Evolutionary conservation across 352 stramenopile species (phyloP), one percentile per base, ranked within the genome.

Genomic region (Phytophthora fragariaefolia): DNA sequence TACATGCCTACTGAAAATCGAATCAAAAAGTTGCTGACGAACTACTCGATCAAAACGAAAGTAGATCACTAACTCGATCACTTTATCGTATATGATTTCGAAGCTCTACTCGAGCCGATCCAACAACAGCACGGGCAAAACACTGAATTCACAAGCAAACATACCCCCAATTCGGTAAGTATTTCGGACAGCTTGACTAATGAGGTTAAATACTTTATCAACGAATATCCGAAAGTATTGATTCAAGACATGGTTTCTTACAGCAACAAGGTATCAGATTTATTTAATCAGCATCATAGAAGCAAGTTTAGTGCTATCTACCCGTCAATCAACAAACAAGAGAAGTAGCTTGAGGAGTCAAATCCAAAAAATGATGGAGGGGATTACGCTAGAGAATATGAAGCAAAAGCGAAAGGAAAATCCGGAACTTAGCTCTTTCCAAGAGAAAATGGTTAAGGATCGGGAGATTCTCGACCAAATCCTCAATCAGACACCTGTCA

Each of bases 81-180:
- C 30, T 74, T 70, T 20, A 63, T 74, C 9, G 59, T 69, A 0
- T 70, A 50, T 13, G 53, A 60, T n/a, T 60, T 60, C n/a, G 40
- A 60, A 36, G 13, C 53, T 6, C 50, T 60, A 1, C 13, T 50
- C 1, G 27, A 69, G 17, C 55, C 55, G 13, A 10, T 36, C 2
- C 1, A 8, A 4, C 28, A 36, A 7, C 1, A 28, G 2, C 38
- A 50, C 20, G 47, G 53, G 9, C 4, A 15, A 9, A 42, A 61
- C n/a, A 51, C 26, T 53, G 15, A 18, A 24, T 36, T 48, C 18
- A 32, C 4, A 5, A 63, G 9, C 49, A 23, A 55, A 5, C 56
- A 63, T 20, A 32, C 36, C 17, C 26, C 42, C 7, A 13, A 38
- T 17, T 55, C 42, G 2, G 56, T 63, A 10, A 40, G 32, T 40